Percentiles rank a stretch among this genome's conserved stretches.
Evolutionary conservation across 345 rosid species (phyloP).

Genomic region (Reutealis trisperma): DNA sequence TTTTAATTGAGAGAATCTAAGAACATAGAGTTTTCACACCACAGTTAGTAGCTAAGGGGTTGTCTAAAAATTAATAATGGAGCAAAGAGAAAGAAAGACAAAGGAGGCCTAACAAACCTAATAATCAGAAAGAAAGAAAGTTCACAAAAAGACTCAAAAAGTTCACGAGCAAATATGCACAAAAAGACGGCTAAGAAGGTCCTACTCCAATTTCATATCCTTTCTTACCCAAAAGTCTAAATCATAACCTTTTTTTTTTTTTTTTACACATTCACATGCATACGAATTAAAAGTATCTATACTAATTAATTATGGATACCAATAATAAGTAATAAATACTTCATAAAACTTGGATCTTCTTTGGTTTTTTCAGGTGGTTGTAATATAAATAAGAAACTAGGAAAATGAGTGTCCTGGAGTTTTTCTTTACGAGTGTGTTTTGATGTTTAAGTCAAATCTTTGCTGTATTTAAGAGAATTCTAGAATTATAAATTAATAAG

Average conservation of each 20-base stretch:
- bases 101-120: slow-evolving; percentile 19
- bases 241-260: slow-evolving; percentile 6
- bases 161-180: slow-evolving; percentile 59
- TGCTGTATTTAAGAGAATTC: no score
- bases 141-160: slow-evolving; percentile 45
- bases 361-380: no score
- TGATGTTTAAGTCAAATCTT: no score
- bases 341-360: no score
- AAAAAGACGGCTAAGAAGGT: slow-evolving; percentile 52
- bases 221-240: slow-evolving; percentile 20
- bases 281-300: background rate
- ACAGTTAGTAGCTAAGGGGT: no score
- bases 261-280: background rate
- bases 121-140: slow-evolving; percentile 10
- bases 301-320: no score
- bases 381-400: no score
- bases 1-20: no score
- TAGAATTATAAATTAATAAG: no score
- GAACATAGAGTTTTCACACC: background rate
- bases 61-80: background rate
- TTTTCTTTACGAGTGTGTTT: no score
- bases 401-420: no score
- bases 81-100: background rate
- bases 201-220: slow-evolving; percentile 17
- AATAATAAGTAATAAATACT: no score